Conservation (phyloP, 2,329 filamentous ascomycete species). For the Penicillium sclerotigenum region DNA sequence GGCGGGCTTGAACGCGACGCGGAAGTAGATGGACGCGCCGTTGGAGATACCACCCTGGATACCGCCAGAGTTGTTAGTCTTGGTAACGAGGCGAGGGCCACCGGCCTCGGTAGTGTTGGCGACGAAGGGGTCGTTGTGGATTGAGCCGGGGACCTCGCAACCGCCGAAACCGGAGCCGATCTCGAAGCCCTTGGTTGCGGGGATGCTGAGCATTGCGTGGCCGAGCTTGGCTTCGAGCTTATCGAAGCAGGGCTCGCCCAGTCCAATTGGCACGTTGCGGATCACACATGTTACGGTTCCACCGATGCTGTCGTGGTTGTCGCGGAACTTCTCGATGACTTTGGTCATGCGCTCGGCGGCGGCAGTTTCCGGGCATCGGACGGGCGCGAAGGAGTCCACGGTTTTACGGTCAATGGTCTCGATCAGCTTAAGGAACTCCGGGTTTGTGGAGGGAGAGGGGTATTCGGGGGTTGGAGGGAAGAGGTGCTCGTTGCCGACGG, state of each 20-base stretch:
- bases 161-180: slow-evolving; percentile 90
- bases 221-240: slow-evolving; percentile 89
- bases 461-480: slow-evolving; percentile 68
- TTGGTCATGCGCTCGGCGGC: slow-evolving; percentile 70
- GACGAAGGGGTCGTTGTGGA: slow-evolving; percentile 87
- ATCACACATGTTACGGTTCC: slow-evolving; percentile 95
- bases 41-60: slow-evolving; percentile 96
- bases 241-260: slow-evolving; percentile 93
- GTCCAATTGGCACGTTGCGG: slow-evolving; percentile 74
- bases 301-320: slow-evolving; percentile 82
- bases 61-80: slow-evolving; percentile 92
- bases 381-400: slow-evolving; percentile 81
- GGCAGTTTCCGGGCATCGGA: slow-evolving; percentile 74
- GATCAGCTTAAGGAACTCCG: slow-evolving; percentile 72
- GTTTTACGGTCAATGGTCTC: slow-evolving; percentile 67
- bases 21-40: slow-evolving; percentile 90
- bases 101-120: slow-evolving; percentile 43
- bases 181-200: slow-evolving; percentile 93
- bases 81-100: slow-evolving; percentile 67
- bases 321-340: slow-evolving; percentile 72
- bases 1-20: slow-evolving; percentile 89
- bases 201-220: slow-evolving; percentile 93
- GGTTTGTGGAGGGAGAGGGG: slow-evolving; percentile 69
- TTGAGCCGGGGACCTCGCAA: slow-evolving; percentile 79
- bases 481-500: slow-evolving; percentile 75